Evolutionary conservation across 2,329 filamentous ascomycete species (phyloP).

Genomic region (Fusarium pilosicola): DNA sequence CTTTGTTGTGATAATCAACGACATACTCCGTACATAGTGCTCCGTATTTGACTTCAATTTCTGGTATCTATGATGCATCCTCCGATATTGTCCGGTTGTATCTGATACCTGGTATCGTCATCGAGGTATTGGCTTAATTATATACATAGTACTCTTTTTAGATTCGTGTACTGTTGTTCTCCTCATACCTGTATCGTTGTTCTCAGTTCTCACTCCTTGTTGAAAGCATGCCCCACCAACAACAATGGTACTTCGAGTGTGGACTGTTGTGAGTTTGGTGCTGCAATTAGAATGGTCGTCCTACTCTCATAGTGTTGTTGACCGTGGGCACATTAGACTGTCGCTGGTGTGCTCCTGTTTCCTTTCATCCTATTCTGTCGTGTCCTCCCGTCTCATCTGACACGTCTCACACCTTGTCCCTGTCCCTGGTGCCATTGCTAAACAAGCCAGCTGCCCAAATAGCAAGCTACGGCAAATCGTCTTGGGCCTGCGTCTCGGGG

Average conservation of each 20-base stretch:
- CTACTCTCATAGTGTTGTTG: neutral
- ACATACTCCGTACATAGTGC: neutral
- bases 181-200: constrained; percentile 13
- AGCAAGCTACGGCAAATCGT: constrained; percentile 26
- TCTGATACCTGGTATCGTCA: neutral
- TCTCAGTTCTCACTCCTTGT: constrained; percentile 3
- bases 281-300: neutral
- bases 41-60: neutral
- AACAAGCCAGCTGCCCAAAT: constrained; percentile 14
- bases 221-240: neutral
- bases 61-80: constrained; percentile 11
- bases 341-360: constrained; percentile 17
- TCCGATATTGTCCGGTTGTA: constrained; percentile 14
- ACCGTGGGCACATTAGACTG: constrained; percentile 6
- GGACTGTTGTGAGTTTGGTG: neutral
- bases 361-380: constrained; percentile 21
- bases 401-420: constrained; percentile 30
- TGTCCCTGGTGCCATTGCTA: constrained; percentile 22
- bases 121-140: neutral
- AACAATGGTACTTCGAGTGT: neutral
- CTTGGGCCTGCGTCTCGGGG: constrained; percentile 28
- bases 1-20: constrained; percentile 2
- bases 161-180: constrained; percentile 8
- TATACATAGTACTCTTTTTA: neutral
- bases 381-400: constrained; percentile 30